Base-by-base conservation (phyloP, 148 eudicot genomes). In the Camellia granthamiana region DNA sequence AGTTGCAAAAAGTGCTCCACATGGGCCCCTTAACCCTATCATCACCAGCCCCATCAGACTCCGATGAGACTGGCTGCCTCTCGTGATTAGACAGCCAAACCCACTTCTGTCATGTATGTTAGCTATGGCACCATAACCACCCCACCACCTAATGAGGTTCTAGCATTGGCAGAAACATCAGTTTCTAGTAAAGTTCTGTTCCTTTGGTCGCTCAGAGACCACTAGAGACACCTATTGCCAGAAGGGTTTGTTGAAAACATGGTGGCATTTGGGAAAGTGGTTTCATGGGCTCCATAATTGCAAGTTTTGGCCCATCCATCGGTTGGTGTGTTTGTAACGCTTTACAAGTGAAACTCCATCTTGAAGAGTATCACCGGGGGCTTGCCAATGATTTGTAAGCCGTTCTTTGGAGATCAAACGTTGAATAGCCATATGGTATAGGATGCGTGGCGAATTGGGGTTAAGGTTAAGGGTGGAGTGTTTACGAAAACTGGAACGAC, bases 271-370 rank as follows among this genome's bases (percentile, higher is more conserved):
- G 93, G 92, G 7, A 90, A 87, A 77, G 43, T 92, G 16, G 90
- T 94, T 0, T 69, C 90, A 1, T 94, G 98, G 98, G 91, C 98
- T 0, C 96, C 98, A 3, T 96, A 92, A 69, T 18, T 71, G 78
- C 81, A 86, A 30, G 76, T 94, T 0, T 70, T 94, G 62, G 81
- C 67, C 0, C 92, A 89, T 74, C 52, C 71, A 9, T 74, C 88
- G 0, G 71, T 89, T 7, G 92, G 94, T 5, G 92, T 83, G 49
- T 90, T 92, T 64, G 79, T 94, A 47, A 90, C 93, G 1, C 98
- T 92, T 23, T 84, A 90, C 52, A 96, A 96, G 11, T 94, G 98
- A 96, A 92, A 92, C 74, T 94, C 98, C 8, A 56, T 87, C 0
- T 43, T 87, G 78, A 96, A 94, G 83, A 86, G 94, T 42, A 83